phyloP scores from a whole-genome alignment of 306 rosid species.

The Mimosa bimucronata region DNA sequence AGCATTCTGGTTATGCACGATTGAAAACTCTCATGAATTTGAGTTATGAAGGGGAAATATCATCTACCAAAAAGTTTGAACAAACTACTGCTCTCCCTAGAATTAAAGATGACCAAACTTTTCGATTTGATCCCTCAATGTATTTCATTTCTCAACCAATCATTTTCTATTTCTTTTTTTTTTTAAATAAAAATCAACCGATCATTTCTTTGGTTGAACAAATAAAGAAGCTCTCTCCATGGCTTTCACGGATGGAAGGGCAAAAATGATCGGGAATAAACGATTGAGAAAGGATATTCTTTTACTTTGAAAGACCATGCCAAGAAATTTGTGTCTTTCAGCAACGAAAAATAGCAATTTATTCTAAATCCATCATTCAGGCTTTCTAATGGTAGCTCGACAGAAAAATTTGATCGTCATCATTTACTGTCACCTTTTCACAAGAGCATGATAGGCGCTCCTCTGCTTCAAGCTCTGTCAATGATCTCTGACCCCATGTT shows the following conservation, averaged over 20 bases:
- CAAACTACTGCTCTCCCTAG: neutral
- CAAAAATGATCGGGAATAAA: neutral
- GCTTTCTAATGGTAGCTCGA: conserved; percentile 29
- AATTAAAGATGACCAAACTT: neutral
- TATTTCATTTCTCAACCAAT: neutral
- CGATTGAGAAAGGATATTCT: neutral
- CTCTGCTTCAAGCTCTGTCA: conserved; percentile 95
- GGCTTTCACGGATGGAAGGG: neutral
- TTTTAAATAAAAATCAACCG: too few species aligned
- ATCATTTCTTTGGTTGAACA: neutral
- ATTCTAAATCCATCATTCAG: neutral
- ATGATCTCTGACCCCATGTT: conserved; percentile 87
- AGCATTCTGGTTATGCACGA: conserved; percentile 19
- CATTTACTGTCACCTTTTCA: conserved; percentile 70
- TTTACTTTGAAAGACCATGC: neutral
- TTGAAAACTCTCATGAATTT: conserved; percentile 7
- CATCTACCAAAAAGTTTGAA: neutral
- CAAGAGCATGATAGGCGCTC: conserved; percentile 94
- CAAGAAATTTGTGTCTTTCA: neutral
- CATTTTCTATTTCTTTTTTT: too few species aligned
- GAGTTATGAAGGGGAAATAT: conserved; percentile 30
- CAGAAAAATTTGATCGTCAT: neutral
- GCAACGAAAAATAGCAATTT: neutral
- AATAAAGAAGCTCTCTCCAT: neutral
- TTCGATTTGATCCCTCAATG: neutral